A percentile compares a stretch with the other conserved stretches of the same genome.
phyloP scores from a whole-genome alignment of 371 early-diverging fungal genomes.

The Thermomucor indicae-seudaticae region DNA sequence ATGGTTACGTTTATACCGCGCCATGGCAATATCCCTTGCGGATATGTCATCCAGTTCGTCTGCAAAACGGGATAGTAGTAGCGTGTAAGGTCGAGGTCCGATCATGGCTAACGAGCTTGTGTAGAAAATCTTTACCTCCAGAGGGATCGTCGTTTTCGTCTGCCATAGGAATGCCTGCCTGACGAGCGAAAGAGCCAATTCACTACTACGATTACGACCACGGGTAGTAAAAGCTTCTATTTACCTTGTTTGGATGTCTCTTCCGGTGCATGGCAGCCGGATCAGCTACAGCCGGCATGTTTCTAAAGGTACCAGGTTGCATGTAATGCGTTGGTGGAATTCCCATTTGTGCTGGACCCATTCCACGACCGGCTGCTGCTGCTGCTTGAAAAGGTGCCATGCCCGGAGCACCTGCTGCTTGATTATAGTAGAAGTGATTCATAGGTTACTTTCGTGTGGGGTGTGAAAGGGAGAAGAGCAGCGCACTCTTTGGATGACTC shows the following conservation, averaged over 20 bases:
- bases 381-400: too few relatives aligned
- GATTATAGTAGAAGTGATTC: too few relatives aligned
- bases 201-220: too few relatives aligned
- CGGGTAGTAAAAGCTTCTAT: too few relatives aligned
- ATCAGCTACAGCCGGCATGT: conserved; percentile 10
- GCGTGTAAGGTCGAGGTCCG: background rate
- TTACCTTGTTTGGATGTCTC: conserved; percentile 11
- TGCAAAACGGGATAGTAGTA: conserved; percentile 5
- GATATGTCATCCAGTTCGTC: conserved; percentile 73
- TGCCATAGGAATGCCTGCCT: background rate
- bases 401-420: too few relatives aligned
- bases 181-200: background rate
- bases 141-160: conserved; percentile 20
- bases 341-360: conserved; percentile 14
- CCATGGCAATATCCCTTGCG: conserved; percentile 68
- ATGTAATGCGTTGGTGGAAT: conserved; percentile 11
- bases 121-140: conserved; percentile 19
- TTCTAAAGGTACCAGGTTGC: conserved; percentile 14
- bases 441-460: too few relatives aligned
- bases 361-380: too few relatives aligned
- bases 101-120: background rate
- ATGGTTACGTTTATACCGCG: conserved; percentile 79
- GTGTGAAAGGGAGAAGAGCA: too few relatives aligned
- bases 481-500: too few relatives aligned
- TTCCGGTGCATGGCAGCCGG: conserved; percentile 17